Conservation (phyloP, 306 rosid genomes). For the Dalbergia oliveri region DNA sequence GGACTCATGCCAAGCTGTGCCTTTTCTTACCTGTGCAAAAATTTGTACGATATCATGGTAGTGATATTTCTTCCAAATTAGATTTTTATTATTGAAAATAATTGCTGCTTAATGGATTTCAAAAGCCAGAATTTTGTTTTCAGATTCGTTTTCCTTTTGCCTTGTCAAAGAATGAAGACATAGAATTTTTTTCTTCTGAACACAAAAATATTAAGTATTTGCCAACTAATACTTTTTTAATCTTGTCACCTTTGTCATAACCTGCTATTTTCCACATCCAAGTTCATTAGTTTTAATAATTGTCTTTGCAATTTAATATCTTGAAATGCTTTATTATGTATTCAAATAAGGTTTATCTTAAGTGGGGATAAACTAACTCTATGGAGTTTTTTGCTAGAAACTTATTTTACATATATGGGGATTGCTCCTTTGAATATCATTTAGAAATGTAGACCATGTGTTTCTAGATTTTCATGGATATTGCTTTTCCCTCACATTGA, state of each 20-base stretch:
- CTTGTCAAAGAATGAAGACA: conserved; percentile 14
- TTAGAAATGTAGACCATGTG: background rate
- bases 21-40: conserved; percentile 26
- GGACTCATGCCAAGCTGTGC: conserved; percentile 4
- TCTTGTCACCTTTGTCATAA: background rate
- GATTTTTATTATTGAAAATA: conserved; percentile 20
- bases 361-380: conserved; percentile 1
- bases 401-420: background rate
- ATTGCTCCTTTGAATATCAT: background rate
- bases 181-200: background rate
- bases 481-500: background rate
- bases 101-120: conserved; percentile 19
- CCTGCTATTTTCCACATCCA: background rate
- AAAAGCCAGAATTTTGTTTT: conserved; percentile 18
- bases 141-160: conserved; percentile 22
- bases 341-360: conserved; percentile 19
- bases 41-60: conserved; percentile 7
- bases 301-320: conserved; percentile 11
- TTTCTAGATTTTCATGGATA: background rate
- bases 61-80: conserved; percentile 23
- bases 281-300: conserved; percentile 22
- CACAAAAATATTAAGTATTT: conserved; percentile 11
- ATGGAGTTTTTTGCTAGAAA: background rate
- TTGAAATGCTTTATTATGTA: conserved; percentile 1
- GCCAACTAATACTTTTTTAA: conserved; percentile 11